Evolutionary conservation across 306 rosid species (phyloP).

Genomic region (Quercus mongolica): DNA sequence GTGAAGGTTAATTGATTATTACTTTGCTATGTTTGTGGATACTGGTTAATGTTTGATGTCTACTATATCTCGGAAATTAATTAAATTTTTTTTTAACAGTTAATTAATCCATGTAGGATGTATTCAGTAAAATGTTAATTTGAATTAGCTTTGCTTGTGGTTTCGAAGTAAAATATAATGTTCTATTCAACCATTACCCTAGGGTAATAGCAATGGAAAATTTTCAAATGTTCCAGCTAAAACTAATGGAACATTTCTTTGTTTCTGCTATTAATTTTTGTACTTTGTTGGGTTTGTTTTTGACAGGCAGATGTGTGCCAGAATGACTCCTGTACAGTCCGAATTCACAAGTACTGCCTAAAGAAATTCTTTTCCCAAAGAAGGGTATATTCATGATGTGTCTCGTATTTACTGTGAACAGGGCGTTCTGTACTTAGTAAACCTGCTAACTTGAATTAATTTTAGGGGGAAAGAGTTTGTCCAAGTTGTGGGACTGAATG

Average conservation of each 20-base stretch:
- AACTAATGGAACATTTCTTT: neutral
- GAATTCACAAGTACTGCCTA: constrained; percentile 77
- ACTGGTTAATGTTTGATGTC: neutral
- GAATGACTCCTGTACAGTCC: constrained; percentile 59
- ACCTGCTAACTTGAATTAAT: constrained; percentile 4
- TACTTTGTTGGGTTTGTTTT: constrained; percentile 14
- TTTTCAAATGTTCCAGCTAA: neutral
- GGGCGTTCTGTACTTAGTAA: neutral
- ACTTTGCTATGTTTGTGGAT: neutral
- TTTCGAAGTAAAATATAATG: neutral
- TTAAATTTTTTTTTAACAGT: constrained; percentile 2
- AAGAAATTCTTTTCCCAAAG: constrained; percentile 53
- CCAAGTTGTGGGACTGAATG: constrained; percentile 66
- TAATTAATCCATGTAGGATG: neutral
- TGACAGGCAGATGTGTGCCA: constrained; percentile 71
- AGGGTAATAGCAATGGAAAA: neutral
- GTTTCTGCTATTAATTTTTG: constrained; percentile 23
- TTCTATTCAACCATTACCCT: constrained; percentile 1
- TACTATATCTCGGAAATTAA: neutral
- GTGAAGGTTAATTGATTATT: constrained; percentile 59
- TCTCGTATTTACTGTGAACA: neutral
- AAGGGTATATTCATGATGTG: constrained; percentile 46
- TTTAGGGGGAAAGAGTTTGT: constrained; percentile 59
- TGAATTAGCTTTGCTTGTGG: neutral
- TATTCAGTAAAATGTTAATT: neutral